Conservation (phyloP, 164 flowering plant genomes). For the Sextonia rubra region DNA sequence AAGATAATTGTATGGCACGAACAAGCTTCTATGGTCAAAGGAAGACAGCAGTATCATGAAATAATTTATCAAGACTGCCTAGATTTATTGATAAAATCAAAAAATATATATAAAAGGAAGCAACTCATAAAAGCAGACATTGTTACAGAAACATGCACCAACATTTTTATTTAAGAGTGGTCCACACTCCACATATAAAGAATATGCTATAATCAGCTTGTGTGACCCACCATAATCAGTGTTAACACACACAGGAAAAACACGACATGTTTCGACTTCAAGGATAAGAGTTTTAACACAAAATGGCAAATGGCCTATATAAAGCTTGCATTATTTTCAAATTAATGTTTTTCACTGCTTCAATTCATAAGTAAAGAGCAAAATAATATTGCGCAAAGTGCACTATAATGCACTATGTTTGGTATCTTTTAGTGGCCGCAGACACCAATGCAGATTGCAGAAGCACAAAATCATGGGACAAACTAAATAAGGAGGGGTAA, state of each 20-base stretch:
- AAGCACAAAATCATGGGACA: not conserved
- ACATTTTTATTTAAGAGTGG: too few species aligned
- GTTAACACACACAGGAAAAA: too few species aligned
- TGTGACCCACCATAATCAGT: too few species aligned
- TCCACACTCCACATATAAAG: too few species aligned
- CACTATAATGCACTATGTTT: too few species aligned
- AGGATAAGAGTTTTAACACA: not conserved
- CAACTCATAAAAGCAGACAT: not conserved
- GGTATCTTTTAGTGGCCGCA: not conserved
- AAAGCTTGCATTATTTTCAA: not conserved
- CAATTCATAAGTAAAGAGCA: not conserved
- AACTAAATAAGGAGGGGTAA: too few species aligned
- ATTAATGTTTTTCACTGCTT: not conserved
- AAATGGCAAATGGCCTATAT: not conserved
- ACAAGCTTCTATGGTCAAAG: not conserved
- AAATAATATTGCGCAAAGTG: too few species aligned
- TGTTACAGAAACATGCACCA: not conserved
- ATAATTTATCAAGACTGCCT: not conserved
- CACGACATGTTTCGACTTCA: not conserved
- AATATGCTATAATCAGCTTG: too few species aligned
- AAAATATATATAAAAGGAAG: not conserved
- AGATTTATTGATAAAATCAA: not conserved
- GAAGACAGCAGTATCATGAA: not conserved
- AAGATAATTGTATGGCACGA: constrained; percentile 1
- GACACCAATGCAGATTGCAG: not conserved